Percentiles rank a stretch among this genome's conserved stretches.
Evolutionary conservation across 768 basidiomycete genomes (phyloP).

Genomic region (Lactifluus subvellereus): DNA sequence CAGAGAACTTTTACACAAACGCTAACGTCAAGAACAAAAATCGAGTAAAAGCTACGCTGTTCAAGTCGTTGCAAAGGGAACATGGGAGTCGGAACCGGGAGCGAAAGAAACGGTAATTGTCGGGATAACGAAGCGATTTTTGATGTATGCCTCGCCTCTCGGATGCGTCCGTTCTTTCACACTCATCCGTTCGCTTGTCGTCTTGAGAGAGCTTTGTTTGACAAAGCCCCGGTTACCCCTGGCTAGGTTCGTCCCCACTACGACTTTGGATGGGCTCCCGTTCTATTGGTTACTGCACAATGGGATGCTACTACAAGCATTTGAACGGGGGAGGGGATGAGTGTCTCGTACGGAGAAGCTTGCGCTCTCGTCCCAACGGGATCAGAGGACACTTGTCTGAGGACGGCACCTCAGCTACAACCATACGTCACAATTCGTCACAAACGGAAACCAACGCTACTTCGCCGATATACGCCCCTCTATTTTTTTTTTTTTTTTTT

Average conservation of each 20-base stretch:
- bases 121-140: background rate
- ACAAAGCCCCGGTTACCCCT: background rate
- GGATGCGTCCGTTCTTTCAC: background rate
- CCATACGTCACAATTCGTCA: too few species aligned
- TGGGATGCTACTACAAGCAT: too few species aligned
- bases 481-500: too few species aligned
- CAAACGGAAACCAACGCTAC: too few species aligned
- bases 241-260: background rate
- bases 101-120: slow-evolving; percentile 16
- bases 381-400: too few species aligned
- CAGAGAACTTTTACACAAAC: slow-evolving; percentile 80
- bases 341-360: too few species aligned
- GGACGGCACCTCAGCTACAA: too few species aligned
- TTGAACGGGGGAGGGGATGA: too few species aligned
- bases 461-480: too few species aligned
- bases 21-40: slow-evolving; percentile 89
- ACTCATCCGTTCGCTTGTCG: background rate
- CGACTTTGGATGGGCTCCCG: background rate
- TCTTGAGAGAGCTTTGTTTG: background rate
- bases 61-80: slow-evolving; percentile 42
- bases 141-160: background rate
- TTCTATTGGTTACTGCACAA: background rate
- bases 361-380: too few species aligned
- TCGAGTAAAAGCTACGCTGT: slow-evolving; percentile 53
- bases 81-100: slow-evolving; percentile 12